phyloP scores from a whole-genome alignment of 495 filamentous ascomycete species.

The Hypomontagnella monticulosa region DNA sequence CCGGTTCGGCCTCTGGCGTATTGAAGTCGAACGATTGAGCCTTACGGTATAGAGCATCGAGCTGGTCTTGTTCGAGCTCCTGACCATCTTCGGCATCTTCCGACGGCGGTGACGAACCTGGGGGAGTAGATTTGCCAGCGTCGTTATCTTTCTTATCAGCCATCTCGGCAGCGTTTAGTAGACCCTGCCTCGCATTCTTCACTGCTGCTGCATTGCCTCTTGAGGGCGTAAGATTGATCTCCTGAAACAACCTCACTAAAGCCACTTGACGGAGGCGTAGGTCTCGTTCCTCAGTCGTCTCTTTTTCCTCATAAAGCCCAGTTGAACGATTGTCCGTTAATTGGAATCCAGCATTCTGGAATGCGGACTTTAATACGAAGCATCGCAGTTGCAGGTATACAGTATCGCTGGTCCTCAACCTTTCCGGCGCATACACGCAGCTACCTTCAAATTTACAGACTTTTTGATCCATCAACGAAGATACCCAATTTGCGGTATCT shows the following conservation, averaged over 20 bases:
- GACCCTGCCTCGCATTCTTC: slow-evolving; percentile 79
- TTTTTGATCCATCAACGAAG: slow-evolving; percentile 89
- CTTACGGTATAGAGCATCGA: slow-evolving; percentile 93
- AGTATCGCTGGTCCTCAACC: slow-evolving; percentile 88
- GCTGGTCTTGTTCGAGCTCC: slow-evolving; percentile 93
- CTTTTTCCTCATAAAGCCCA: slow-evolving; percentile 72
- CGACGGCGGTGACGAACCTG: slow-evolving; percentile 54
- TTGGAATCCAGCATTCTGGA: slow-evolving; percentile 68
- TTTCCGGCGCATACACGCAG: slow-evolving; percentile 91
- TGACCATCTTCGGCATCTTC: slow-evolving; percentile 85
- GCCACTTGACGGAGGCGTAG: slow-evolving; percentile 87
- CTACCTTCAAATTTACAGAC: slow-evolving; percentile 87
- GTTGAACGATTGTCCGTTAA: slow-evolving; percentile 75
- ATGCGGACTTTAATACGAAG: slow-evolving; percentile 77
- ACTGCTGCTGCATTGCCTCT: slow-evolving; percentile 77
- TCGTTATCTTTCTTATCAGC: slow-evolving; percentile 80
- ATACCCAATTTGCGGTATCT: slow-evolving; percentile 93
- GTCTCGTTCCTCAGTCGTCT: slow-evolving; percentile 84
- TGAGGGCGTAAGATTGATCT: slow-evolving; percentile 82
- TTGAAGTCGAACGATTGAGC: slow-evolving; percentile 96
- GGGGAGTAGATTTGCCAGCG: slow-evolving; percentile 37
- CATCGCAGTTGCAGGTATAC: slow-evolving; percentile 87
- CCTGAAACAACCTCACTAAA: slow-evolving; percentile 87
- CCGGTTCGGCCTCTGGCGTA: slow-evolving; percentile 84
- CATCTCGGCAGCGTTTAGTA: slow-evolving; percentile 86